Conservation (phyloP, 1,284 basidiomycete genomes). For the Leccinum pachyderme region DNA sequence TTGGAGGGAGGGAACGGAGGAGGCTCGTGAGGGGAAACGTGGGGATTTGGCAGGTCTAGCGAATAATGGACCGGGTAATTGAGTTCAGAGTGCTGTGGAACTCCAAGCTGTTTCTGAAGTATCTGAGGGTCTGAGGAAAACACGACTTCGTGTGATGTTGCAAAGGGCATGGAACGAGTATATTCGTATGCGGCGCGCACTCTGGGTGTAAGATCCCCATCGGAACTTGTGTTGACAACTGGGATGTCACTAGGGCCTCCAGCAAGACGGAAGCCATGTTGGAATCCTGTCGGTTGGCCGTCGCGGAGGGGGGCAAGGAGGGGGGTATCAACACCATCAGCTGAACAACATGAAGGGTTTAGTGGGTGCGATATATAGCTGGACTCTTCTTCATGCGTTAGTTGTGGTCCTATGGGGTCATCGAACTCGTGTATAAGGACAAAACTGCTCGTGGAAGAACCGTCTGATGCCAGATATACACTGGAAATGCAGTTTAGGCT, state of each 20-base stretch:
- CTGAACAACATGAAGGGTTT: background rate
- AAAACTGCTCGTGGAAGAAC: slow-evolving; percentile 17
- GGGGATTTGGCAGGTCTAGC: slow-evolving; percentile 27
- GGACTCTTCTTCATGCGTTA: slow-evolving; percentile 2
- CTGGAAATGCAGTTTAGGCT: slow-evolving; percentile 12
- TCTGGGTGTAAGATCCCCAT: slow-evolving; percentile 24
- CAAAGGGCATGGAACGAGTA: slow-evolving; percentile 24
- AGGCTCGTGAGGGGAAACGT: slow-evolving; percentile 5
- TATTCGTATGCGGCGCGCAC: slow-evolving; percentile 23
- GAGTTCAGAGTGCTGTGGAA: slow-evolving; percentile 32
- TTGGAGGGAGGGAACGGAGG: background rate
- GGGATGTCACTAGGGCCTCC: background rate
- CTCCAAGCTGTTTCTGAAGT: slow-evolving; percentile 30
- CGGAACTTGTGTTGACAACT: background rate
- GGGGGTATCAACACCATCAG: background rate
- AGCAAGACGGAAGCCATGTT: background rate
- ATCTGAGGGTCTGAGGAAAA: slow-evolving; percentile 29
- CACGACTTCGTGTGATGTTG: slow-evolving; percentile 4
- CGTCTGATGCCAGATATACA: slow-evolving; percentile 19
- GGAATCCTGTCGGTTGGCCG: background rate
- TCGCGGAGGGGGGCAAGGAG: background rate
- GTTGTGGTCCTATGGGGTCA: slow-evolving; percentile 1
- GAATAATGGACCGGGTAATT: slow-evolving; percentile 20
- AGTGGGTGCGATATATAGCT: background rate
- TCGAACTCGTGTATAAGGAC: slow-evolving; percentile 30